Conservation (phyloP, 306 rosid genomes). For the Quercus cerris region DNA sequence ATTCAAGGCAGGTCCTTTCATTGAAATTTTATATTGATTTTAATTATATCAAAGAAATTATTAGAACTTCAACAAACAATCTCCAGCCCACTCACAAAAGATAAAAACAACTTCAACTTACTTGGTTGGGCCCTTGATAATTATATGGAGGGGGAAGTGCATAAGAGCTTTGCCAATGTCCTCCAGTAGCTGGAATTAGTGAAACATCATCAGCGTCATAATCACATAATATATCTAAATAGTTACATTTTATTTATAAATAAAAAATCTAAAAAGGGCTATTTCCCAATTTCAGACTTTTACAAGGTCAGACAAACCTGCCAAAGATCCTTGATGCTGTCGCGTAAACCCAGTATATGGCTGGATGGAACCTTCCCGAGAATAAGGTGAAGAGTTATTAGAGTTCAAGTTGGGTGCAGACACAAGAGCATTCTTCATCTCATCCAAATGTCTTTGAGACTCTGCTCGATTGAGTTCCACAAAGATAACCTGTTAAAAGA, state of each 20-base stretch:
- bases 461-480: slow-evolving; percentile 51
- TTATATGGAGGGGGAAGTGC: slow-evolving; percentile 9
- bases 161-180: slow-evolving; percentile 7
- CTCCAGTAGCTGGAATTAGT: slow-evolving; percentile 22
- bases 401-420: slow-evolving; percentile 4
- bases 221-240: not conserved
- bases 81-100: not conserved
- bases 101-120: slow-evolving; percentile 24
- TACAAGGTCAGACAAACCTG: slow-evolving; percentile 17
- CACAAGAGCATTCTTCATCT: slow-evolving; percentile 40
- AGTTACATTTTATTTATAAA: not conserved
- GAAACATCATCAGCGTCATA: slow-evolving; percentile 8
- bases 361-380: slow-evolving; percentile 15
- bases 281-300: not conserved
- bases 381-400: slow-evolving; percentile 9
- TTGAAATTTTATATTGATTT: not conserved
- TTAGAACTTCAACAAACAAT: not conserved
- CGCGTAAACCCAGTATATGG: slow-evolving; percentile 12
- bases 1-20: not conserved
- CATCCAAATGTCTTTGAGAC: slow-evolving; percentile 46
- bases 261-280: too few relatives aligned
- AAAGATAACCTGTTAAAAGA: slow-evolving; percentile 45
- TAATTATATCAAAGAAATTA: not conserved
- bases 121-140: slow-evolving; percentile 27
- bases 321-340: slow-evolving; percentile 28